Evolutionary conservation across 2,329 filamentous ascomycete species (phyloP), one percentile per base, ranked within the genome.

Genomic region (Dactylonectria macrodidyma): DNA sequence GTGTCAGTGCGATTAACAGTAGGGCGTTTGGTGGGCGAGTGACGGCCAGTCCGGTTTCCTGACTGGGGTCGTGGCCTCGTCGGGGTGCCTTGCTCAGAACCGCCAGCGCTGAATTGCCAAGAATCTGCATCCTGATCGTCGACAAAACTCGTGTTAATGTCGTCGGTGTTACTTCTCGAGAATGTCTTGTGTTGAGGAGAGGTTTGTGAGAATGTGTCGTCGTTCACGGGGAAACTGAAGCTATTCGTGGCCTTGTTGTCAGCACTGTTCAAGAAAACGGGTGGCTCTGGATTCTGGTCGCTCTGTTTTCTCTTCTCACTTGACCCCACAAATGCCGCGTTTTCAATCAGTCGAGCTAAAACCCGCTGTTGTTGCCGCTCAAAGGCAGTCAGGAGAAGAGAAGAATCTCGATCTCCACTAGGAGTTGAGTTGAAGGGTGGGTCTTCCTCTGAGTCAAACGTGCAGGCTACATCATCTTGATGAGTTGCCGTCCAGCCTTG

Each of bases 121-220:
- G 80, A 77, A 38, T 80, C 78, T 5, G 80, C 71, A 50, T 81
- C 77, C 22, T 89, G 85, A 14, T 85, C 84, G 4, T 86, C 81
- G 22, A 84, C 85, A 77, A 91, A 91, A 46, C 81, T 87, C 19
- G 89, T 91, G 77, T 89, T 89, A 71, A 91, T 91, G 59, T 87
- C 88, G 64, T 91, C 88, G 22, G 86, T 81, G 72, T 87, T 90
- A 64, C 79, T 85, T 67, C 84, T 84, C 46, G 81, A 75, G 67
- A 89, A 88, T 3, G 78, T 78, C 48, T 81, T 78, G 41, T 76
- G 78, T 22, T 80, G 76, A n/a, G 81, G 75, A 10, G 79, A 78
- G 6, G 81, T 77, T 36, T 74, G 72, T 11, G 75, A 72, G 60
- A 84, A 83, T 0, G 81, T 80, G 47, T 85, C 82, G 63, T 85